Conservation (phyloP, 169 alveolate species). For the Cryptosporidium ubiquitum region DNA sequence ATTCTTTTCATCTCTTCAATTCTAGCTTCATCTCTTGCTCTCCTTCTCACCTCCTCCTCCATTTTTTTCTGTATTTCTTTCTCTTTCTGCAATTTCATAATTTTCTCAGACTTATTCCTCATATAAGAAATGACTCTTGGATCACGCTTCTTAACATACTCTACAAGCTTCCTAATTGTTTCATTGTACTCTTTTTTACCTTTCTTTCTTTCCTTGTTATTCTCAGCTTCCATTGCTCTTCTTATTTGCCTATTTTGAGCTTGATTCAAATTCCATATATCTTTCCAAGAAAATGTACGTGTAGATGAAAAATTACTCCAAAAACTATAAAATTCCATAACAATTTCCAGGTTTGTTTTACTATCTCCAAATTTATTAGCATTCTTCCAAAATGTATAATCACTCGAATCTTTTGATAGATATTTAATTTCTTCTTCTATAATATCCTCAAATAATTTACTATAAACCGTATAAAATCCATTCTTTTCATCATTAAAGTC, state of each 20-base stretch:
- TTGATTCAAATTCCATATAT: conserved; percentile 80
- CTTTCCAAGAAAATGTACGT: conserved; percentile 84
- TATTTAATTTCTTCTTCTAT: conserved; percentile 77
- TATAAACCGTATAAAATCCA: conserved; percentile 84
- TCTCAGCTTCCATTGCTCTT: conserved; percentile 83
- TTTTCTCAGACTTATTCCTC: conserved; percentile 53
- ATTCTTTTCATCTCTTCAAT: conserved; percentile 74
- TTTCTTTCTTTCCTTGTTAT: conserved; percentile 82
- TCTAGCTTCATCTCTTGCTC: conserved; percentile 65
- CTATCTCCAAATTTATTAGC: conserved; percentile 82
- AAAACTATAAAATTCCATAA: conserved; percentile 82
- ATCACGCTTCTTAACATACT: conserved; percentile 81
- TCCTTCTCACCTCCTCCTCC: conserved; percentile 57
- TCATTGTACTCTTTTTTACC: conserved; percentile 85
- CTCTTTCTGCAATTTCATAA: conserved; percentile 5
- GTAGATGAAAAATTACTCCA: conserved; percentile 85
- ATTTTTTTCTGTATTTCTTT: conserved; percentile 48
- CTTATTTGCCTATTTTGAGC: conserved; percentile 83
- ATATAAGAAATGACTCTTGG: conserved; percentile 65
- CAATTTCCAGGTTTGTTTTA: conserved; percentile 77
- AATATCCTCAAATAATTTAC: conserved; percentile 82
- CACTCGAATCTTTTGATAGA: conserved; percentile 75
- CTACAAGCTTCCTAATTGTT: conserved; percentile 79
- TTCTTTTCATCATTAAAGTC: conserved; percentile 79
- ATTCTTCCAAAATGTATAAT: conserved; percentile 61